Conservation (phyloP, 2,329 filamentous ascomycete species). For the Pseudogymnoascus sp. region DNA sequence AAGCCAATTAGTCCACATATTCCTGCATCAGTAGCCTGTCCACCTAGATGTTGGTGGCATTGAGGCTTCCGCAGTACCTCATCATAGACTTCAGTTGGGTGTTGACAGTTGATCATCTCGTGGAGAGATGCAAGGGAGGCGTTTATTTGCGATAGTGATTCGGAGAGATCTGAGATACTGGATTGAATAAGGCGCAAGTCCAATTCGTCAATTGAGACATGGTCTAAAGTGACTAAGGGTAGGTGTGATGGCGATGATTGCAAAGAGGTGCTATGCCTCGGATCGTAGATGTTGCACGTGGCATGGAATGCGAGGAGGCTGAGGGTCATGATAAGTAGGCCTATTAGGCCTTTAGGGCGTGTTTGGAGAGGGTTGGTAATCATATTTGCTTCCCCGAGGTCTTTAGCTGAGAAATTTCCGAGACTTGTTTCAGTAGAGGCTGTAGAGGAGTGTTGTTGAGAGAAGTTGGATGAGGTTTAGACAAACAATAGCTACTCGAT, state of each 20-base stretch:
- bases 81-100: background rate
- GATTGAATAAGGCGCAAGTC: background rate
- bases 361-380: background rate
- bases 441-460: background rate
- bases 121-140: background rate
- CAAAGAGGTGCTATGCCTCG: background rate
- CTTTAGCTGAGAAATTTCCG: background rate
- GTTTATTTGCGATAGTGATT: background rate
- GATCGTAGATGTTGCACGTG: background rate
- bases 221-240: background rate
- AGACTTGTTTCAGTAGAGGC: background rate
- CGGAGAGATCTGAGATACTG: background rate
- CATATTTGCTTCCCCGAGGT: background rate
- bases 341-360: background rate
- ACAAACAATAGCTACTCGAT: background rate
- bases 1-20: background rate
- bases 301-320: background rate
- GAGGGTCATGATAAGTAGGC: background rate
- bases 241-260: background rate
- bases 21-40: background rate
- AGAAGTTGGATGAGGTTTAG: background rate
- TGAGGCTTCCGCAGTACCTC: background rate
- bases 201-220: background rate
- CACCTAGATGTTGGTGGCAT: background rate
- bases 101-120: background rate